These are phyloP conservation scores for Wickerhamomyces rabaulensis DNA, from an alignment of 805 yeast species.

Conservation along the genomic window DNA sequence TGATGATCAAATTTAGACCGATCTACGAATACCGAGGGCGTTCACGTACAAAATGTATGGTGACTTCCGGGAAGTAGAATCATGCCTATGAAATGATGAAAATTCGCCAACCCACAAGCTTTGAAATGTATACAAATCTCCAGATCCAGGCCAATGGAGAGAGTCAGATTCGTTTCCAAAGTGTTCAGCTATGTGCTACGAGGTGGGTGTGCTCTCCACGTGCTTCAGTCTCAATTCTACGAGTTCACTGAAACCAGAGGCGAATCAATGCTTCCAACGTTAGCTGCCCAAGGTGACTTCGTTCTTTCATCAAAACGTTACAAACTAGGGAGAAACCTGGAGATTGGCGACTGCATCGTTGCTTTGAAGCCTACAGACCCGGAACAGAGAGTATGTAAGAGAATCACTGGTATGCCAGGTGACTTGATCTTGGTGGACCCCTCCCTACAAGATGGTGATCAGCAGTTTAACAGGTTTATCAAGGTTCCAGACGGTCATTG, in stretches of 20 bases:
- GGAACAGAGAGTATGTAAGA: constrained; percentile 77
- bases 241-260: constrained; percentile 84
- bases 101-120: too few species aligned
- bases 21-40: neutral
- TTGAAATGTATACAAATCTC: neutral
- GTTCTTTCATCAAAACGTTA: constrained; percentile 69
- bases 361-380: constrained; percentile 90
- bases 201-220: constrained; percentile 62
- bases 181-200: constrained; percentile 29
- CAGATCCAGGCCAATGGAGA: constrained; percentile 7
- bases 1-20: too few species aligned
- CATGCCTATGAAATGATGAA: too few species aligned
- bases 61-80: neutral
- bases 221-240: constrained; percentile 58
- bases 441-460: constrained; percentile 33
- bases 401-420: constrained; percentile 96
- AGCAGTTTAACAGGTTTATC: constrained; percentile 43
- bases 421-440: constrained; percentile 83
- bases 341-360: constrained; percentile 83
- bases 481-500: constrained; percentile 90
- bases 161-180: constrained; percentile 16
- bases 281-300: constrained; percentile 68
- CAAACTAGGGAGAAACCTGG: constrained; percentile 57
- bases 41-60: neutral
- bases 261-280: constrained; percentile 92